Evolutionary conservation across 2,329 filamentous ascomycete genomes (phyloP).

Genomic region (Paraphaeosphaeria sporulosa): DNA sequence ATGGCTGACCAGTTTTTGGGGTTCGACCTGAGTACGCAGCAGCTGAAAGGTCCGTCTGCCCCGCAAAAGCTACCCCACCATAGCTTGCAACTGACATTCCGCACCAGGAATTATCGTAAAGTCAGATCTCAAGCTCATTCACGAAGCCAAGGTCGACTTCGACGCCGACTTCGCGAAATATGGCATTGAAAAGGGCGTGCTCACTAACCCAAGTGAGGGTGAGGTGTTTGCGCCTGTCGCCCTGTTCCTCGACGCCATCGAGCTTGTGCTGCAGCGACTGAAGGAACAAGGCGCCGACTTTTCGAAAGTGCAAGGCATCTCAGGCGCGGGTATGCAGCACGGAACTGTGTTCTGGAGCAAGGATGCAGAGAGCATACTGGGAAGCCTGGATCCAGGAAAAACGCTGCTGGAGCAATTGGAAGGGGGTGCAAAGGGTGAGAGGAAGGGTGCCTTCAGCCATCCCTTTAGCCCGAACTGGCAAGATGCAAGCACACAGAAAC

Average conservation of each 20-base stretch:
- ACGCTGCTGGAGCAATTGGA: conserved; percentile 75
- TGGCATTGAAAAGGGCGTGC: conserved; percentile 85
- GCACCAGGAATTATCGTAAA: conserved; percentile 78
- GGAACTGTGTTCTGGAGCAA: conserved; percentile 93
- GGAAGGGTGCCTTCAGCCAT: conserved; percentile 74
- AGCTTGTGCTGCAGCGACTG: conserved; percentile 80
- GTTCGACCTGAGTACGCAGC: conserved; percentile 95
- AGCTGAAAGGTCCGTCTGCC: conserved; percentile 77
- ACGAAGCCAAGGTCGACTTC: conserved; percentile 93
- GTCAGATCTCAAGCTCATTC: conserved; percentile 79
- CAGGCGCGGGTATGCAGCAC: conserved; percentile 95
- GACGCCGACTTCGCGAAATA: conserved; percentile 78
- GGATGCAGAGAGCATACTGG: conserved; percentile 71
- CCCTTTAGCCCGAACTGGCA: conserved; percentile 97
- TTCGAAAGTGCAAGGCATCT: conserved; percentile 77
- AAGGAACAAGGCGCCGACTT: conserved; percentile 75
- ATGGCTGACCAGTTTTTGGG: conserved; percentile 75
- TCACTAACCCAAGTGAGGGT: conserved; percentile 79
- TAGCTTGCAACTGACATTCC: conserved; percentile 24
- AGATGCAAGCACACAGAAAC: conserved; percentile 89
- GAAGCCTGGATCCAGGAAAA: conserved; percentile 65
- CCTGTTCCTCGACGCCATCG: conserved; percentile 92
- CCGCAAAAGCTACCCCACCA: conserved; percentile 42
- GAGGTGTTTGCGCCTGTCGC: conserved; percentile 94
- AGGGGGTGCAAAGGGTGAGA: conserved; percentile 45